Percentiles rank a stretch among this genome's conserved stretches.
phyloP scores from a whole-genome alignment of 805 yeast species.

The Wickerhamiella lipophila region DNA sequence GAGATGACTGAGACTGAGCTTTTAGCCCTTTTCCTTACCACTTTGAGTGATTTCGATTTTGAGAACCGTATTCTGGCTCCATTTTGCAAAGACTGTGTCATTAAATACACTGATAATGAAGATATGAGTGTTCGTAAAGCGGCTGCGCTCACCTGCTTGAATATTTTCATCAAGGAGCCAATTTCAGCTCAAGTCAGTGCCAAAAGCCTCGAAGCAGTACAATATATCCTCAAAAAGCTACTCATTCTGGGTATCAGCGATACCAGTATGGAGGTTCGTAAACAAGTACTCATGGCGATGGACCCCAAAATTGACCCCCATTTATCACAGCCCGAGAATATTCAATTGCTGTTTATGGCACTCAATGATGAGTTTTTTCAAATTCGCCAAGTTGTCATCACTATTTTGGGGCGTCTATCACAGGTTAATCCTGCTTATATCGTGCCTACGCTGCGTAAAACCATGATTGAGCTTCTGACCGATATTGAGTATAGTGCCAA shows the following conservation, averaged over 20 bases:
- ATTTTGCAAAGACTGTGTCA: conserved; percentile 72
- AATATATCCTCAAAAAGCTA: conserved; percentile 70
- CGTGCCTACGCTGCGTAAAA: conserved; percentile 81
- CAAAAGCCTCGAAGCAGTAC: conserved; percentile 67
- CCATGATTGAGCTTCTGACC: conserved; percentile 72
- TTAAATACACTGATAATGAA: conserved; percentile 72
- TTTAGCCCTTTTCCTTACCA: conserved; percentile 64
- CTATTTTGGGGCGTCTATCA: conserved; percentile 72
- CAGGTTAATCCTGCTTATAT: conserved; percentile 88
- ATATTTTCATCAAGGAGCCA: conserved; percentile 62
- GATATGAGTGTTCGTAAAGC: conserved; percentile 66
- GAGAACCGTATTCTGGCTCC: conserved; percentile 68
- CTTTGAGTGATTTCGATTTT: conserved; percentile 63
- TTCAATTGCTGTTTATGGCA: conserved; percentile 71
- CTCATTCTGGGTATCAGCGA: conserved; percentile 79
- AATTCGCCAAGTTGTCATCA: conserved; percentile 65
- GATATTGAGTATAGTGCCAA: conserved; percentile 72
- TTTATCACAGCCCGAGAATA: conserved; percentile 85
- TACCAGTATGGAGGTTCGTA: conserved; percentile 70
- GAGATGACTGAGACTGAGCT: conserved; percentile 40
- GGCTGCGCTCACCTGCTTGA: conserved; percentile 75
- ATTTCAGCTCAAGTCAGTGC: conserved; percentile 75
- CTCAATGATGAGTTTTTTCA: conserved; percentile 81
- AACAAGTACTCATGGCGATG: conserved; percentile 62
- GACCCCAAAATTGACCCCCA: conserved; percentile 78